Evolutionary conservation across 495 filamentous ascomycete species (phyloP), one percentile per base, ranked within the genome.

Genomic region (Penicillium coffeae): DNA sequence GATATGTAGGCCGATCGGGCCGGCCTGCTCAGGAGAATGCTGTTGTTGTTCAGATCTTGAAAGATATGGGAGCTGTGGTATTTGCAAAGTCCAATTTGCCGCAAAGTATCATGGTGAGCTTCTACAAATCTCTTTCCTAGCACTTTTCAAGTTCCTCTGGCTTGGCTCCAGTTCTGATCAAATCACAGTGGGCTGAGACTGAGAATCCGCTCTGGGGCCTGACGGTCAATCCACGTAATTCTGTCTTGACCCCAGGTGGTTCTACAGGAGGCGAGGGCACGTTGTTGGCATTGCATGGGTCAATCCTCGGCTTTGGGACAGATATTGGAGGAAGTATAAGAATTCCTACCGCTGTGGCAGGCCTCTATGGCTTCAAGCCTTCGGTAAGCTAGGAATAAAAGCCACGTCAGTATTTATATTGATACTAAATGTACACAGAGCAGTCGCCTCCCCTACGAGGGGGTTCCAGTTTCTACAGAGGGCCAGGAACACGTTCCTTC

Each of bases 211-310:
- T 81, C 1, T 79, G 74, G 66, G 76, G 77, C n/a, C 54, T 76
- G 15, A 81, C 77, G 0, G 55, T 62, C 2, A 78, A 80, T 45
- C 71, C 77, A n/a, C 52, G 66, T 5, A 69, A 79, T 45, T 65
- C 69, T 42, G 58, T 55, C 4, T 64, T 72, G 13, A 80, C 77
- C 0, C 50, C 77, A 0, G 83, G 84, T 3, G 85, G 84, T 2
- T 81, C 77, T 10, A 79, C 79, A 0, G 83, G 84, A 8, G 86
- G 86, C 14, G 85, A 88, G 59, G 79, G 68, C 3, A 79, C 76
- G 3, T 60, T 88, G 27, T 55, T 87, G 21, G 80, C 74, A 5
- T 63, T 86, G 44, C 70, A 79, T 27, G 85, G 84, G 3, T 78
- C 74, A n/a, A 62, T 79, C 10, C 53, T 88, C 4, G 85, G 86